Percentiles rank a stretch among this genome's conserved stretches.
These are phyloP conservation scores for Sugiyamaella boreocaroliniensis DNA, from an alignment of 805 yeast genomes.

Conservation along the genomic window DNA sequence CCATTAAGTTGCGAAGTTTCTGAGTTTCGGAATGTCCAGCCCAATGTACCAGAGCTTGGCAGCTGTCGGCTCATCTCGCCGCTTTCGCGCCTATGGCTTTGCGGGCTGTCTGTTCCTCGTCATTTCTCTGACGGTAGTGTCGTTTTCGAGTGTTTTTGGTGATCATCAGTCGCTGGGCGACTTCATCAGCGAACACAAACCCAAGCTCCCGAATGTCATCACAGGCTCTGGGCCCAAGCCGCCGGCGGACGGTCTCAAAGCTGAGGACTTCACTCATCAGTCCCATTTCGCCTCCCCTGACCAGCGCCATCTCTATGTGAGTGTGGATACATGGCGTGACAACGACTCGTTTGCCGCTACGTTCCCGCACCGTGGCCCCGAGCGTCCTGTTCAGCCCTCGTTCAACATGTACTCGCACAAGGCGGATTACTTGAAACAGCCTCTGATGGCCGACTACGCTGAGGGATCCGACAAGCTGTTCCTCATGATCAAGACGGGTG, in stretches of 20 bases:
- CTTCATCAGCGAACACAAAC: background rate
- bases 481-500: slow-evolving; percentile 34
- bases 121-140: slow-evolving; percentile 26
- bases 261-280: background rate
- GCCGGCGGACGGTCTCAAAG: background rate
- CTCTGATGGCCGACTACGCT: slow-evolving; percentile 23
- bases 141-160: slow-evolving; percentile 20
- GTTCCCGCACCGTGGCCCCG: slow-evolving; percentile 9
- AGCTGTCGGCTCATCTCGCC: background rate
- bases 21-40: background rate
- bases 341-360: slow-evolving; percentile 9
- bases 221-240: background rate
- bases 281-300: background rate
- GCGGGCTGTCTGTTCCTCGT: slow-evolving; percentile 9
- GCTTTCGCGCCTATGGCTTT: background rate
- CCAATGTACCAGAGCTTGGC: background rate
- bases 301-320: slow-evolving; percentile 6
- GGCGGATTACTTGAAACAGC: slow-evolving; percentile 19
- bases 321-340: slow-evolving; percentile 16
- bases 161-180: background rate
- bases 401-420: slow-evolving; percentile 4
- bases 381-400: slow-evolving; percentile 1
- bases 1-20: too few relatives aligned
- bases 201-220: background rate
- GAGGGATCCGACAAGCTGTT: slow-evolving; percentile 24